Evolutionary conservation across 371 early-diverging fungal species (phyloP).

Genomic region (Cokeromyces recurvatus): DNA sequence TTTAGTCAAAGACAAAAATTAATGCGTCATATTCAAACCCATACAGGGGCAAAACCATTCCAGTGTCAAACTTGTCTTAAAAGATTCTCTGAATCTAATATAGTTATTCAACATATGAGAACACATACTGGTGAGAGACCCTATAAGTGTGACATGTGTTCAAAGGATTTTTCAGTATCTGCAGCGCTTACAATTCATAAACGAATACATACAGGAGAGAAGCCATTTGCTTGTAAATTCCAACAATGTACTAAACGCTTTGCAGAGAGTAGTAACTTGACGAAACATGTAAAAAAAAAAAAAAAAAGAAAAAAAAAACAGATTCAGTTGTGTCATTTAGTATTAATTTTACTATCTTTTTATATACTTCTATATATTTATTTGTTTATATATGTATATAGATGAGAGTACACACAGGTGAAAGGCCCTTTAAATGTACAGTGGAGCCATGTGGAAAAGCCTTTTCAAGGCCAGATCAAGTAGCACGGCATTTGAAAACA

Average conservation of each 20-base stretch:
- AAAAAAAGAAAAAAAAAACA: too few relatives aligned
- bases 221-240: conserved; percentile 77
- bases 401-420: conserved; percentile 67
- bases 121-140: conserved; percentile 83
- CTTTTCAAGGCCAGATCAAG: conserved; percentile 69
- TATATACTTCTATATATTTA: conserved; percentile 1
- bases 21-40: conserved; percentile 84
- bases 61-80: conserved; percentile 73
- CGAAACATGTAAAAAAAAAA: conserved; percentile 59
- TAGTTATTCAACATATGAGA: conserved; percentile 80
- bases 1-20: conserved; percentile 79
- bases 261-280: conserved; percentile 74
- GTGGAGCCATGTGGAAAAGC: conserved; percentile 60
- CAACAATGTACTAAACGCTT: conserved; percentile 71
- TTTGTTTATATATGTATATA: conserved; percentile 6
- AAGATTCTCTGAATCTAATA: conserved; percentile 78
- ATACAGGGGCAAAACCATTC: conserved; percentile 83
- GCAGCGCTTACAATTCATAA: conserved; percentile 65
- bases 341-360: neutral
- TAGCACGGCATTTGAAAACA: conserved; percentile 50
- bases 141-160: conserved; percentile 72
- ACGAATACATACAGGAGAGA: conserved; percentile 66
- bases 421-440: conserved; percentile 61
- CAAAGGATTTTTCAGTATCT: conserved; percentile 68
- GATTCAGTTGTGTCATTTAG: too few relatives aligned